phyloP scores from a whole-genome alignment of 2,329 filamentous ascomycete species.

The Scedosporium boydii region DNA sequence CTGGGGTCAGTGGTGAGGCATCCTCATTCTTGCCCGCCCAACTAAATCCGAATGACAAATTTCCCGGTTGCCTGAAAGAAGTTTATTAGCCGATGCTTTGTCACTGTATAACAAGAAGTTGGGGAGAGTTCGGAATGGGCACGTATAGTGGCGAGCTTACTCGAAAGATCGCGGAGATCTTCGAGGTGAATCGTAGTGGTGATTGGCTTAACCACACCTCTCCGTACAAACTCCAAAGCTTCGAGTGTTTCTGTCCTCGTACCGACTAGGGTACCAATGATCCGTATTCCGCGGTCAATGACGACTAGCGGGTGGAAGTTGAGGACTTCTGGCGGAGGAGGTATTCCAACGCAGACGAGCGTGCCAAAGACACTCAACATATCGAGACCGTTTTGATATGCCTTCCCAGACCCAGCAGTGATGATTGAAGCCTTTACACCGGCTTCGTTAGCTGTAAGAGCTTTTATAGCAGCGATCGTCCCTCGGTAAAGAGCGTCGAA shows the following conservation, averaged over 20 bases:
- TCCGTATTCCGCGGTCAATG: slow-evolving; percentile 23
- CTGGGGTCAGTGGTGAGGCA: neutral
- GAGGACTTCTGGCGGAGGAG: slow-evolving; percentile 16
- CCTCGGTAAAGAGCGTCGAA: slow-evolving; percentile 21
- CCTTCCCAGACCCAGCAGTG: slow-evolving; percentile 17
- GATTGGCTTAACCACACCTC: neutral
- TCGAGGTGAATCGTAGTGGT: neutral
- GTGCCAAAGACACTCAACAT: slow-evolving; percentile 27
- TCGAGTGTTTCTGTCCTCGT: slow-evolving; percentile 27
- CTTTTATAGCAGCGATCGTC: slow-evolving; percentile 15
- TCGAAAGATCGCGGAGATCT: neutral
- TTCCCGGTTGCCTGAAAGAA: neutral
- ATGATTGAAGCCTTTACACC: slow-evolving; percentile 20
- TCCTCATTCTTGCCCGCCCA: neutral
- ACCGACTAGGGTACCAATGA: slow-evolving; percentile 26
- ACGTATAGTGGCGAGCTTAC: neutral
- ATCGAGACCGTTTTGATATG: slow-evolving; percentile 24
- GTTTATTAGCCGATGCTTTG: neutral
- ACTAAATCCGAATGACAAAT: neutral
- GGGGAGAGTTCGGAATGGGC: neutral
- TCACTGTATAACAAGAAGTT: neutral
- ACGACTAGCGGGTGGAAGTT: slow-evolving; percentile 24
- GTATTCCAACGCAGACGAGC: slow-evolving; percentile 28
- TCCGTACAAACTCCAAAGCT: slow-evolving; percentile 28
- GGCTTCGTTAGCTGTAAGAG: slow-evolving; percentile 14